These are phyloP conservation scores for Gossypium sturtianum DNA, from an alignment of 345 rosid species.

Conservation along the genomic window DNA sequence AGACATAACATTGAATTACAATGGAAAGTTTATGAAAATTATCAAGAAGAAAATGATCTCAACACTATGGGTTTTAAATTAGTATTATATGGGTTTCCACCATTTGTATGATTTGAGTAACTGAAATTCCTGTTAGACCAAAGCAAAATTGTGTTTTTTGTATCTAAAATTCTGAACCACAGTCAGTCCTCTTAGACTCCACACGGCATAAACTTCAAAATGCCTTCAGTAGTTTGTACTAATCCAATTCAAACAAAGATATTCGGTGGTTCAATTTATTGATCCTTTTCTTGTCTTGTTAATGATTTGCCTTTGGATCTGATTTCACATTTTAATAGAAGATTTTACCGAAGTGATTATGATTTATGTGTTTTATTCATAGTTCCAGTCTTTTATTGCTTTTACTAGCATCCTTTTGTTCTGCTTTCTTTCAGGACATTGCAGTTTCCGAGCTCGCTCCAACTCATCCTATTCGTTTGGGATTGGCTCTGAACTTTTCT, in stretches of 20 bases:
- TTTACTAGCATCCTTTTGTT: not conserved
- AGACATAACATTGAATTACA: not conserved
- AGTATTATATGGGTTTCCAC: not conserved
- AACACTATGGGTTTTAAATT: not conserved
- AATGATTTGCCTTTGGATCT: not conserved
- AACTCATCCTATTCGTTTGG: conserved; percentile 2
- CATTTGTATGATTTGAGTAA: not conserved
- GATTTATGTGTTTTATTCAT: not conserved
- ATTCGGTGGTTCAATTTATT: not conserved
- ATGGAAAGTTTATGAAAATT: not conserved
- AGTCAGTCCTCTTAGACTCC: not conserved
- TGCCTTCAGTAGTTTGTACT: not conserved
- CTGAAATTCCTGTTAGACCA: not conserved
- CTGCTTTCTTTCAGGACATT: not conserved
- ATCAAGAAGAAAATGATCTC: not conserved
- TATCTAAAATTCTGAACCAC: not conserved
- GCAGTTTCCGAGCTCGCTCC: not conserved
- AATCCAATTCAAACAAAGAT: not conserved
- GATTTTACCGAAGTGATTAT: not conserved
- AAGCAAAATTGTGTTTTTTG: not conserved
- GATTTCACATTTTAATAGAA: not conserved
- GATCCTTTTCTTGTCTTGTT: not conserved
- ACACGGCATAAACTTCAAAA: not conserved
- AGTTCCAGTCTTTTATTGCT: not conserved
- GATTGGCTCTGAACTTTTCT: not conserved